Evolutionary conservation across 176 grass and related monocot genomes (phyloP).

Genomic region (Panicum miliaceum): DNA sequence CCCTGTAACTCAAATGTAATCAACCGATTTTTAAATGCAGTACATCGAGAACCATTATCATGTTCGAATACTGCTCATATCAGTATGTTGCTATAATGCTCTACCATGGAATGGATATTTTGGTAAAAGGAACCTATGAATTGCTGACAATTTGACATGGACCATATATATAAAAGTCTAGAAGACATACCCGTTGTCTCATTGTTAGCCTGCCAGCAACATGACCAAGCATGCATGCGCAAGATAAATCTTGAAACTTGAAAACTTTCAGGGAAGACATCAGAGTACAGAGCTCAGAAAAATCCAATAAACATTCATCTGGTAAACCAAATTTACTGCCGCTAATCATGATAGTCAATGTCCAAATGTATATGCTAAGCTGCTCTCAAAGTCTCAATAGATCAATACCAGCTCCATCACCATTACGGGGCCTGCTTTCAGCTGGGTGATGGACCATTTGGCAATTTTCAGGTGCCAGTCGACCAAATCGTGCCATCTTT

Average conservation of each 20-base stretch:
- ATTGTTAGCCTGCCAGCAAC: slow-evolving; percentile 29
- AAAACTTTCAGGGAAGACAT: slow-evolving; percentile 16
- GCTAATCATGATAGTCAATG: neutral
- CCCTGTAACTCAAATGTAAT: neutral
- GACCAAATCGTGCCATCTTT: slow-evolving; percentile 51
- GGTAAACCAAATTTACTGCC: slow-evolving; percentile 12
- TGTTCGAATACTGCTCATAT: neutral
- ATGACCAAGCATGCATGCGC: neutral
- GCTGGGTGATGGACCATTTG: slow-evolving; percentile 27
- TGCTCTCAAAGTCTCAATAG: neutral
- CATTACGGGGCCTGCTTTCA: slow-evolving; percentile 26
- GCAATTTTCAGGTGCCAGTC: slow-evolving; percentile 38
- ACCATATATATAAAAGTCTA: neutral
- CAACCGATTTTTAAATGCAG: neutral
- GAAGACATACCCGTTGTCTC: neutral
- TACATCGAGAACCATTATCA: neutral
- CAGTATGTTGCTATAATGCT: neutral
- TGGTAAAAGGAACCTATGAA: neutral
- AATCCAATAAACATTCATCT: neutral
- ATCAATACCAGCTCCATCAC: slow-evolving; percentile 5
- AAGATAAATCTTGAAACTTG: slow-evolving; percentile 10
- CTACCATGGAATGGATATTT: neutral
- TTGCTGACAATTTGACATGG: slow-evolving; percentile 5
- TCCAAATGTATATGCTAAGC: slow-evolving; percentile 28
- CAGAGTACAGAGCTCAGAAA: neutral